Percentiles rank a stretch among this genome's conserved stretches.
Conservation (phyloP, 306 rosid genomes). For the Quillaja saponaria region DNA sequence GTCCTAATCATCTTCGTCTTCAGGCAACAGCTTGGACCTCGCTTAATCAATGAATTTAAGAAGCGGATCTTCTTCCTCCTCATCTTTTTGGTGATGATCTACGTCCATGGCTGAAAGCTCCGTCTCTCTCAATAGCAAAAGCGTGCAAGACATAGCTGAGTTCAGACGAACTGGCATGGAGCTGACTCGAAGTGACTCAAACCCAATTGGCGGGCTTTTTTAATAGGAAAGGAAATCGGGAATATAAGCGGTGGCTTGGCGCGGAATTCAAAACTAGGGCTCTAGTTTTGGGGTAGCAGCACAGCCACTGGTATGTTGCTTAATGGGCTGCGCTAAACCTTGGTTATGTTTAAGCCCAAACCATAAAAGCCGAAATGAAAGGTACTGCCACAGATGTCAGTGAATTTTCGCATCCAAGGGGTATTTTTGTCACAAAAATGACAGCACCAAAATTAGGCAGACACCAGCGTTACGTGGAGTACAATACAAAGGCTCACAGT, state of each 20-base stretch:
- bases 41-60: slow-evolving; percentile 70
- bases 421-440: too few species aligned
- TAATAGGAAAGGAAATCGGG: neutral
- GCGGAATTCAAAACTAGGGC: slow-evolving; percentile 31
- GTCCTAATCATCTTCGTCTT: slow-evolving; percentile 39
- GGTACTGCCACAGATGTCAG: too few species aligned
- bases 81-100: slow-evolving; percentile 38
- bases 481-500: too few species aligned
- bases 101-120: slow-evolving; percentile 52
- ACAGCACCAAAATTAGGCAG: too few species aligned
- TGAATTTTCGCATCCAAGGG: too few species aligned
- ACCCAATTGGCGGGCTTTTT: too few species aligned
- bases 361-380: too few species aligned
- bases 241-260: slow-evolving; percentile 23
- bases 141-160: neutral
- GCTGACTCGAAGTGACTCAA: neutral
- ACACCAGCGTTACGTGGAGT: too few species aligned
- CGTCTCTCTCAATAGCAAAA: neutral
- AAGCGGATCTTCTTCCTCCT: slow-evolving; percentile 56
- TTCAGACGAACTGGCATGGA: neutral
- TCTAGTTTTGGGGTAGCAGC: slow-evolving; percentile 23
- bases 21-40: slow-evolving; percentile 55
- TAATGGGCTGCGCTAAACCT: slow-evolving; percentile 12
- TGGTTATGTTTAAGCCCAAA: too few species aligned
- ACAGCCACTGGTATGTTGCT: too few species aligned